A percentile compares a stretch with the other conserved stretches of the same genome.
Evolutionary conservation across 805 yeast species (phyloP).

Genomic region (Lipomyces anomalus): DNA sequence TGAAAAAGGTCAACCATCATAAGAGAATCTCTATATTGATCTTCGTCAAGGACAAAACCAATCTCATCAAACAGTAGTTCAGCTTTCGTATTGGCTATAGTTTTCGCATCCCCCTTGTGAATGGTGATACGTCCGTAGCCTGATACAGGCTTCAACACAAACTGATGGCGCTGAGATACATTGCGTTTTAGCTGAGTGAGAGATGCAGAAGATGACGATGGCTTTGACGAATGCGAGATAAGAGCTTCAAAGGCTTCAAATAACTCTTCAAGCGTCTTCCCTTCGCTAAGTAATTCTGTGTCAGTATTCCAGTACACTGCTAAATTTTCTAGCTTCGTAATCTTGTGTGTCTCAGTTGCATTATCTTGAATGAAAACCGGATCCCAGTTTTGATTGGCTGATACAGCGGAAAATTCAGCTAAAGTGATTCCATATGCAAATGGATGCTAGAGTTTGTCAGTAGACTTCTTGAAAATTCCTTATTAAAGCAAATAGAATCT

Average conservation of each 20-base stretch:
- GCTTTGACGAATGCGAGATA: slow-evolving; percentile 33
- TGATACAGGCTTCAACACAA: slow-evolving; percentile 74
- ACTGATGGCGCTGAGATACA: slow-evolving; percentile 26
- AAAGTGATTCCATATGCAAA: slow-evolving; percentile 79
- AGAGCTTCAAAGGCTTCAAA: slow-evolving; percentile 42
- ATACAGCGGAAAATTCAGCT: slow-evolving; percentile 82
- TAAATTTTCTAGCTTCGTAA: slow-evolving; percentile 50
- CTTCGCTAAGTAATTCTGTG: slow-evolving; percentile 43
- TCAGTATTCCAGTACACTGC: slow-evolving; percentile 83
- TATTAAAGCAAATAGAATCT: background rate
- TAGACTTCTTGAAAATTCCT: background rate
- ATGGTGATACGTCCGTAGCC: slow-evolving; percentile 80
- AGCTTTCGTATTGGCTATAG: slow-evolving; percentile 61
- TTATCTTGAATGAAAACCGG: slow-evolving; percentile 77
- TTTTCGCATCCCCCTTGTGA: slow-evolving; percentile 65
- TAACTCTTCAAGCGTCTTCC: slow-evolving; percentile 39
- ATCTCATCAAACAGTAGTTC: slow-evolving; percentile 82
- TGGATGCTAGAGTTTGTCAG: slow-evolving; percentile 41
- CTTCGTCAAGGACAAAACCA: slow-evolving; percentile 76
- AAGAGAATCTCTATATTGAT: slow-evolving; percentile 75
- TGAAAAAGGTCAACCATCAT: slow-evolving; percentile 78
- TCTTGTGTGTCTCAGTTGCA: slow-evolving; percentile 61
- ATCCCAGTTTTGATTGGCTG: slow-evolving; percentile 78
- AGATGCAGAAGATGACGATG: background rate
- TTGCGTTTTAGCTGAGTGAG: slow-evolving; percentile 10